Percentiles rank a stretch among this genome's conserved stretches.
Conservation (phyloP, 2,329 filamentous ascomycete genomes). For the Apiospora koreana region DNA sequence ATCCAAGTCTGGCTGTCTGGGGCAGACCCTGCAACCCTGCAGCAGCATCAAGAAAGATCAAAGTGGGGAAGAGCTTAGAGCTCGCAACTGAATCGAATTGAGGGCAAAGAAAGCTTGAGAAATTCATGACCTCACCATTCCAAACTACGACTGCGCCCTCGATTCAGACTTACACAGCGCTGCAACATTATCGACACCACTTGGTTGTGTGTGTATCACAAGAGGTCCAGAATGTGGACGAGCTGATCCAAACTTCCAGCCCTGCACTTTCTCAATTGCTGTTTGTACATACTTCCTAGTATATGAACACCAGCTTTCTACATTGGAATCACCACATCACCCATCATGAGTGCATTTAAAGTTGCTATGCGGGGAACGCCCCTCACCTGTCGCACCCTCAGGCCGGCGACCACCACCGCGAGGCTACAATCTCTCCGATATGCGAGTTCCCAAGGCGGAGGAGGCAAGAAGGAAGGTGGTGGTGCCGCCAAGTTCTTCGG, state of each 20-base stretch:
- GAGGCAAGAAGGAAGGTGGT: slow-evolving; percentile 15
- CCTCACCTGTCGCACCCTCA: slow-evolving; percentile 19
- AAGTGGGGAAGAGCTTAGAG: slow-evolving; percentile 2
- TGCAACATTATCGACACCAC: slow-evolving; percentile 14
- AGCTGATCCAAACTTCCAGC: not conserved
- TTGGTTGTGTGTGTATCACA: slow-evolving; percentile 14
- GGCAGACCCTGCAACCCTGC: slow-evolving; percentile 2
- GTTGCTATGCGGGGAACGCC: slow-evolving; percentile 23
- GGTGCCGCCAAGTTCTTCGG: slow-evolving; percentile 20
- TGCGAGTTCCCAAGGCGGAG: slow-evolving; percentile 19
- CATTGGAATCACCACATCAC: not conserved
- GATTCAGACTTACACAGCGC: not conserved
- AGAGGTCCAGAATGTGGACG: not conserved
- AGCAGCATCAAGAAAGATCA: not conserved
- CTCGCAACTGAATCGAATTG: not conserved
- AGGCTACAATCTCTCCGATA: slow-evolving; percentile 23
- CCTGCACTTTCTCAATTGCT: slow-evolving; percentile 5
- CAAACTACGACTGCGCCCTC: not conserved
- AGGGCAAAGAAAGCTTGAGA: not conserved
- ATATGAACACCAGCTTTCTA: not conserved
- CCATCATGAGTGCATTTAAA: slow-evolving; percentile 22
- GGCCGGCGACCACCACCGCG: not conserved
- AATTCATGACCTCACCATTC: slow-evolving; percentile 18
- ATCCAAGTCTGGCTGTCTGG: not conserved
- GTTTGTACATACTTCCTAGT: too few species aligned